Conservation (phyloP, 345 rosid species). For the Leavenworthia alabamica region DNA sequence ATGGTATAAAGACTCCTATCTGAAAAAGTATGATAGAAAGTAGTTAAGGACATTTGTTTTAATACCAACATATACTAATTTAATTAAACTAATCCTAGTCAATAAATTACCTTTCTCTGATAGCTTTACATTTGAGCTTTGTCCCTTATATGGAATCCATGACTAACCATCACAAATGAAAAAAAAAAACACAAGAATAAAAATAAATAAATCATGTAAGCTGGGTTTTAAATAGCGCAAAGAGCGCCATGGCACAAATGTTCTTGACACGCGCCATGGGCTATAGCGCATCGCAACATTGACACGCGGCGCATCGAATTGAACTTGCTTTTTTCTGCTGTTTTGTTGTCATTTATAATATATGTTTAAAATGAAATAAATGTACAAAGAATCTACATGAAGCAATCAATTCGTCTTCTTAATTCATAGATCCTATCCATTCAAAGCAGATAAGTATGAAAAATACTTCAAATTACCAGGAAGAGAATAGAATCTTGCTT, state of each 20-base stretch:
- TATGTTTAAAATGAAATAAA: too few relatives aligned
- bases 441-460: background rate
- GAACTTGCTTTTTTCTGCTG: too few relatives aligned
- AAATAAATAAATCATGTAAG: background rate
- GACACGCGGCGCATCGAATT: too few relatives aligned
- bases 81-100: background rate
- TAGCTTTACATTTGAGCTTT: constrained; percentile 52
- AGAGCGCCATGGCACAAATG: too few relatives aligned
- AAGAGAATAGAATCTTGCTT: constrained; percentile 69
- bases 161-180: constrained; percentile 37
- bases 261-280: too few relatives aligned
- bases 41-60: background rate
- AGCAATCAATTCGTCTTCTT: background rate
- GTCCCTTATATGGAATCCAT: constrained; percentile 91
- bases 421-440: background rate
- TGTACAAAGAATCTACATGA: background rate
- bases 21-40: constrained; percentile 32
- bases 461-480: constrained; percentile 41
- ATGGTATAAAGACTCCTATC: constrained; percentile 88
- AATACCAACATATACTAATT: background rate
- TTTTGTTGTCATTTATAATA: too few relatives aligned
- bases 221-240: too few relatives aligned
- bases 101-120: constrained; percentile 66
- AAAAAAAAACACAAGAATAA: background rate
- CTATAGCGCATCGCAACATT: too few relatives aligned